phyloP scores from a whole-genome alignment of 371 early-diverging fungal species.

The Zychaea mexicana region DNA sequence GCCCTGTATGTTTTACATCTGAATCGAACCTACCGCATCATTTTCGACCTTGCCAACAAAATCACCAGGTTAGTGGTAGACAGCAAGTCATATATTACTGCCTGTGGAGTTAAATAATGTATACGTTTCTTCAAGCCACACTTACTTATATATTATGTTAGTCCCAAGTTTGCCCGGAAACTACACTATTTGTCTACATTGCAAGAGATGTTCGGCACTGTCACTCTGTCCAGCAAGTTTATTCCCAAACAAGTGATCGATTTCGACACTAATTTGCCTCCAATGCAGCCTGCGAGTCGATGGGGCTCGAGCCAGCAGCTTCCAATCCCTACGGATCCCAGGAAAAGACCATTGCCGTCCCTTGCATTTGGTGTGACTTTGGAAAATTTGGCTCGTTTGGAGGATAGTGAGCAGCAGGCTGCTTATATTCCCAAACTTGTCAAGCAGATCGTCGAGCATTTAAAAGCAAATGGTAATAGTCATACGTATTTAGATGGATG shows the following conservation, averaged over 20 bases:
- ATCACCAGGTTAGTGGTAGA: constrained; percentile 34
- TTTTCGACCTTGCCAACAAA: constrained; percentile 49
- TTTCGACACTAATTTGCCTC: constrained; percentile 47
- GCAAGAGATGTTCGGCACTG: constrained; percentile 62
- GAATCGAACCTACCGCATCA: constrained; percentile 36
- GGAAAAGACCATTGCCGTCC: constrained; percentile 22
- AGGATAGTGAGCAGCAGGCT: constrained; percentile 14
- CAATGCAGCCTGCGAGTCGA: background rate
- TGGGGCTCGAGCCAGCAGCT: background rate
- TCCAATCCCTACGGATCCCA: background rate
- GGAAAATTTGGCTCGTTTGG: constrained; percentile 34
- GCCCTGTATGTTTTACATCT: constrained; percentile 87
- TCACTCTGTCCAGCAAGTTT: constrained; percentile 73
- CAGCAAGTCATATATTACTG: too few relatives aligned
- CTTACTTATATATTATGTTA: constrained; percentile 21
- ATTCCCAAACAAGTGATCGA: constrained; percentile 80
- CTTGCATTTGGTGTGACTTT: constrained; percentile 39
- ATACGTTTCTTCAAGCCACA: background rate
- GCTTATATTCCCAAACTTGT: constrained; percentile 40
- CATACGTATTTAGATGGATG: too few relatives aligned
- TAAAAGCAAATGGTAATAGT: constrained; percentile 31
- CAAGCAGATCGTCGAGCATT: constrained; percentile 29
- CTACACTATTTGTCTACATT: constrained; percentile 78
- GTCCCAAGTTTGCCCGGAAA: constrained; percentile 94
- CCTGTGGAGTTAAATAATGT: too few relatives aligned